phyloP scores from a whole-genome alignment of 805 yeast species.

The Ogataea degrootiae region DNA sequence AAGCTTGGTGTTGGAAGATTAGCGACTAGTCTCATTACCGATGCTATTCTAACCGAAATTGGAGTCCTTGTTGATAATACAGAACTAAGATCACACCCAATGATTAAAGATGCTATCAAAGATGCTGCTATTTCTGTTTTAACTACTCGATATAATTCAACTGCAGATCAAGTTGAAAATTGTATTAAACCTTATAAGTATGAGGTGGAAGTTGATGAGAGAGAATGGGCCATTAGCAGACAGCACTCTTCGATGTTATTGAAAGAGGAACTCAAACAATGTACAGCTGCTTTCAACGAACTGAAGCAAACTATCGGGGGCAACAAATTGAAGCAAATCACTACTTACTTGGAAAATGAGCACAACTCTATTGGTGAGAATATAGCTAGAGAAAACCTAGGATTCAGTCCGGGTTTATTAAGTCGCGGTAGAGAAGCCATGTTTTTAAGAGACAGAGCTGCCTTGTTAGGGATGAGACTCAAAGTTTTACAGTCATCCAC shows the following conservation, averaged over 20 bases:
- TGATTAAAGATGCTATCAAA: constrained; percentile 72
- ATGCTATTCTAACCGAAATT: constrained; percentile 73
- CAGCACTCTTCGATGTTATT: constrained; percentile 71
- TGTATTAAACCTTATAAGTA: constrained; percentile 97
- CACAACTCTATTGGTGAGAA: constrained; percentile 30
- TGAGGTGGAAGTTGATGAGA: constrained; percentile 92
- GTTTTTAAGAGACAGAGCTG: constrained; percentile 69
- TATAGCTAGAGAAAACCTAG: constrained; percentile 66
- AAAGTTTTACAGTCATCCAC: constrained; percentile 68
- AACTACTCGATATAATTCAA: constrained; percentile 73
- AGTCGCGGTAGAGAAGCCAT: constrained; percentile 80
- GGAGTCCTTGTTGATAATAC: constrained; percentile 69
- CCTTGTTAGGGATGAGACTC: constrained; percentile 68
- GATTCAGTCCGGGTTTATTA: constrained; percentile 73
- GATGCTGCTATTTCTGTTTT: constrained; percentile 83
- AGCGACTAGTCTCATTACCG: constrained; percentile 77
- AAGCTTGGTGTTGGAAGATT: constrained; percentile 92
- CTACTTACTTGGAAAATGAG: constrained; percentile 60
- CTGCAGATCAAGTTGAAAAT: constrained; percentile 98
- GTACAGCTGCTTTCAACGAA: constrained; percentile 55
- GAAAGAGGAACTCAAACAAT: constrained; percentile 82
- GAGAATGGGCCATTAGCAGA: constrained; percentile 84
- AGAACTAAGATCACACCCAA: constrained; percentile 77
- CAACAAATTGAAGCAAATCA: constrained; percentile 76
- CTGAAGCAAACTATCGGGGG: constrained; percentile 76